Evolutionary conservation across 2,329 filamentous ascomycete genomes (phyloP).

Genomic region (Talaromyces sp.): DNA sequence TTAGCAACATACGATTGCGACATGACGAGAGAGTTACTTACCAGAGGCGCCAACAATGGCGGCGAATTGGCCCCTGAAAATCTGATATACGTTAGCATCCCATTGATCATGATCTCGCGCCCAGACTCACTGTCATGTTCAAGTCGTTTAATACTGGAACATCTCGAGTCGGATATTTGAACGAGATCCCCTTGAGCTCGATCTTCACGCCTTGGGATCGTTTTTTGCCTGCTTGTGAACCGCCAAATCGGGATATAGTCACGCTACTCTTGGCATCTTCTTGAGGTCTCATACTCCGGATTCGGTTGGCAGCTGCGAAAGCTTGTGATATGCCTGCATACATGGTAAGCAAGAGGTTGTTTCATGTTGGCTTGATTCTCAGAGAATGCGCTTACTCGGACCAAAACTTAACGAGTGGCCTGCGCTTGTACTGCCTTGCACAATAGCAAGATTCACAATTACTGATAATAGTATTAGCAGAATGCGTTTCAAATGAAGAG

Average conservation of each 20-base stretch:
- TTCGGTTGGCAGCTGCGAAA: not conserved
- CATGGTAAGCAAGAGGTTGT: not conserved
- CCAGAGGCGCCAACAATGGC: conserved; percentile 54
- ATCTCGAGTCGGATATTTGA: conserved; percentile 33
- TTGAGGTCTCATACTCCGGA: not conserved
- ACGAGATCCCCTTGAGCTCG: conserved; percentile 24
- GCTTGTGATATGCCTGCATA: not conserved
- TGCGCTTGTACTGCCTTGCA: not conserved
- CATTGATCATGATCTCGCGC: conserved; percentile 32
- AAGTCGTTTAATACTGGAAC: conserved; percentile 27
- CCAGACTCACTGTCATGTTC: conserved; percentile 17
- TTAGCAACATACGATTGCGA: not conserved
- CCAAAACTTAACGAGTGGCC: not conserved
- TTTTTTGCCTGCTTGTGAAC: not conserved
- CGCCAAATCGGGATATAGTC: not conserved
- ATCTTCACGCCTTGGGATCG: conserved; percentile 19
- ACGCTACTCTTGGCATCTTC: not conserved
- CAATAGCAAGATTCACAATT: not conserved
- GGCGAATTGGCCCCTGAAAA: conserved; percentile 66
- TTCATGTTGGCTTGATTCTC: not conserved
- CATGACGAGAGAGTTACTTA: not conserved
- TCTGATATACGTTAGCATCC: not conserved
- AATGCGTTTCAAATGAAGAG: not conserved
- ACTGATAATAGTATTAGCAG: not conserved
- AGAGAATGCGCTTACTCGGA: not conserved